A percentile compares a stretch with the other conserved stretches of the same genome.
phyloP scores from a whole-genome alignment of 1,139 yeast species.

The Kurtzmaniella quercitrusa region DNA sequence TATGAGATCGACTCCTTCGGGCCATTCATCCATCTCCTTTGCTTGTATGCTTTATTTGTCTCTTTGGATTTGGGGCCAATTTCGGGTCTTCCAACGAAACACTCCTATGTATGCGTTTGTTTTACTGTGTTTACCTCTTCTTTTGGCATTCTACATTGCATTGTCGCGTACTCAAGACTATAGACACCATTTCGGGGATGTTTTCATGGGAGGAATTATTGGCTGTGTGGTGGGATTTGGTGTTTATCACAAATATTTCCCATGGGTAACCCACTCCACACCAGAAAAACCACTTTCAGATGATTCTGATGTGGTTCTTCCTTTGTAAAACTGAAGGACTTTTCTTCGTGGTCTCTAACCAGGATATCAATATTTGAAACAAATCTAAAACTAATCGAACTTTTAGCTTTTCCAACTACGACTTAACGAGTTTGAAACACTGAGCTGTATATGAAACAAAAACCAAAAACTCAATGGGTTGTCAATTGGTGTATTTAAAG shows the following conservation, averaged over 20 bases:
- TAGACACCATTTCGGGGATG: slow-evolving; percentile 72
- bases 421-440: neutral
- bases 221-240: slow-evolving; percentile 49
- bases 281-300: slow-evolving; percentile 11
- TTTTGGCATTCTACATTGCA: slow-evolving; percentile 49
- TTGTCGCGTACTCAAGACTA: slow-evolving; percentile 68
- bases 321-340: slow-evolving; percentile 7
- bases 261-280: slow-evolving; percentile 12
- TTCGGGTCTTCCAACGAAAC: slow-evolving; percentile 22
- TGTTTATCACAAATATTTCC: slow-evolving; percentile 49
- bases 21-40: slow-evolving; percentile 71
- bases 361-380: slow-evolving; percentile 22
- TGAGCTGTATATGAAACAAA: neutral
- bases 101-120: slow-evolving; percentile 14
- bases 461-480: too few relatives aligned
- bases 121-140: slow-evolving; percentile 15
- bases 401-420: too few relatives aligned
- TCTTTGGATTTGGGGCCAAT: slow-evolving; percentile 62
- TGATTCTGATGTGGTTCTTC: slow-evolving; percentile 11
- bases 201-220: slow-evolving; percentile 52
- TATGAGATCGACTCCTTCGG: slow-evolving; percentile 76
- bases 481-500: too few relatives aligned
- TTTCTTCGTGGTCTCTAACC: slow-evolving; percentile 12
- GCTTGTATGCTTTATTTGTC: slow-evolving; percentile 60
- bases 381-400: too few relatives aligned